phyloP scores from a whole-genome alignment of 2,329 filamentous ascomycete species.

The Colletotrichum echinochloae region DNA sequence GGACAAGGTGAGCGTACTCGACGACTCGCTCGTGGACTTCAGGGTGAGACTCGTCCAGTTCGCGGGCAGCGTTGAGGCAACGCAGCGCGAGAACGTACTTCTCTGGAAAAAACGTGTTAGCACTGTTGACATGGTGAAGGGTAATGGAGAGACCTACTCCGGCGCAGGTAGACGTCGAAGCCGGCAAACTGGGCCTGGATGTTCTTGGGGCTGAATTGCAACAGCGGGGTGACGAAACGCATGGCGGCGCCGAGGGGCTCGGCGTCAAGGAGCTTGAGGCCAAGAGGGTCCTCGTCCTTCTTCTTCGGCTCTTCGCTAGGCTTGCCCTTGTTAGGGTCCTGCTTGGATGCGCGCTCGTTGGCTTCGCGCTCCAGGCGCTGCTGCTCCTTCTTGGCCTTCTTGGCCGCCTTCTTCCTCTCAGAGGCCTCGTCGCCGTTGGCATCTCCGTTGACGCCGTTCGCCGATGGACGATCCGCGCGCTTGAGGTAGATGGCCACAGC shows the following conservation, averaged over 20 bases:
- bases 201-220: slow-evolving; percentile 85
- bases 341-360: slow-evolving; percentile 81
- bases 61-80: slow-evolving; percentile 80
- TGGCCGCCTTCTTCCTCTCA: slow-evolving; percentile 87
- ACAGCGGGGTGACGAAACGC: slow-evolving; percentile 84
- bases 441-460: slow-evolving; percentile 71
- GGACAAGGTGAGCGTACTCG: slow-evolving; percentile 74
- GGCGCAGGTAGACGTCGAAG: slow-evolving; percentile 89
- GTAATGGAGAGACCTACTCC: slow-evolving; percentile 70
- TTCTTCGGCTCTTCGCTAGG: slow-evolving; percentile 72
- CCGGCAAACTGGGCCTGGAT: slow-evolving; percentile 86
- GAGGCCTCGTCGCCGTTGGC: slow-evolving; percentile 66
- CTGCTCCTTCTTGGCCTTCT: slow-evolving; percentile 87
- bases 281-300: slow-evolving; percentile 92
- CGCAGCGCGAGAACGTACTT: slow-evolving; percentile 91
- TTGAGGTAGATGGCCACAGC: slow-evolving; percentile 85
- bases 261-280: slow-evolving; percentile 83
- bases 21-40: slow-evolving; percentile 81
- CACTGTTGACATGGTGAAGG: slow-evolving; percentile 32
- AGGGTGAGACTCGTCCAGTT: slow-evolving; percentile 76
- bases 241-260: slow-evolving; percentile 88
- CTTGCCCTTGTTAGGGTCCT: slow-evolving; percentile 83
- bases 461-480: slow-evolving; percentile 79
- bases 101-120: slow-evolving; percentile 62
- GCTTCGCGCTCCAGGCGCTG: slow-evolving; percentile 77